phyloP scores from a whole-genome alignment of 768 basidiomycete species.

The Botryobasidium botryosum region DNA sequence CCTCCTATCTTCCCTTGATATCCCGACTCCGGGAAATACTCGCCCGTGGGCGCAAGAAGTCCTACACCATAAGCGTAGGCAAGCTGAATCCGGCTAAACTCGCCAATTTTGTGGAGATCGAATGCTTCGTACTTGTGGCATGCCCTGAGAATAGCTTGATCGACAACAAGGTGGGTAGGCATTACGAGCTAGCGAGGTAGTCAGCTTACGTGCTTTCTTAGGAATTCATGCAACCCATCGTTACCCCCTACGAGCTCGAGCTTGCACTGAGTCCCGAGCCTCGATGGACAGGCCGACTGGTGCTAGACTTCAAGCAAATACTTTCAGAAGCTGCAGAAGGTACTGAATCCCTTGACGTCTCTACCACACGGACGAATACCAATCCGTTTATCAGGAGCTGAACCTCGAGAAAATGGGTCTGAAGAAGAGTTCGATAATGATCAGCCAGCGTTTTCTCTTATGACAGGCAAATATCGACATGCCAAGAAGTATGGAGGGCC shows the following conservation, averaged over 20 bases:
- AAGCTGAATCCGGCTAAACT: slow-evolving; percentile 90
- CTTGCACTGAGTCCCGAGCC: slow-evolving; percentile 56
- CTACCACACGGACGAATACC: no score
- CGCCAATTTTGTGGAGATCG: slow-evolving; percentile 90
- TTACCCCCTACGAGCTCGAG: slow-evolving; percentile 85
- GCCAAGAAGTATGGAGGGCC: slow-evolving; percentile 41
- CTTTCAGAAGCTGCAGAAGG: slow-evolving; percentile 20
- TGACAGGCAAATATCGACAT: slow-evolving; percentile 74
- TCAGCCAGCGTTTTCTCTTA: slow-evolving; percentile 65
- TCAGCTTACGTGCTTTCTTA: slow-evolving; percentile 20
- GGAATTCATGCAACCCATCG: slow-evolving; percentile 82
- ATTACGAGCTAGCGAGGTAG: background rate
- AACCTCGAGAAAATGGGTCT: no score
- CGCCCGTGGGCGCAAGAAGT: slow-evolving; percentile 56
- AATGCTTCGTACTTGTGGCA: slow-evolving; percentile 88
- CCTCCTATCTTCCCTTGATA: slow-evolving; percentile 75
- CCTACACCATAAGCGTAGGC: slow-evolving; percentile 88
- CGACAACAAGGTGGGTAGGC: slow-evolving; percentile 18
- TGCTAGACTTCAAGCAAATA: slow-evolving; percentile 56
- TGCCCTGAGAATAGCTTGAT: slow-evolving; percentile 81
- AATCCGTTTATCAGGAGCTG: no score
- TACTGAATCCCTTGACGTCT: no score
- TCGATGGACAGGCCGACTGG: slow-evolving; percentile 61
- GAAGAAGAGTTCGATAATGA: slow-evolving; percentile 40
- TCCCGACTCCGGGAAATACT: slow-evolving; percentile 60